Evolutionary conservation across 495 filamentous ascomycete genomes (phyloP), one percentile per base, ranked within the genome.

Genomic region (Monascus purpureus): DNA sequence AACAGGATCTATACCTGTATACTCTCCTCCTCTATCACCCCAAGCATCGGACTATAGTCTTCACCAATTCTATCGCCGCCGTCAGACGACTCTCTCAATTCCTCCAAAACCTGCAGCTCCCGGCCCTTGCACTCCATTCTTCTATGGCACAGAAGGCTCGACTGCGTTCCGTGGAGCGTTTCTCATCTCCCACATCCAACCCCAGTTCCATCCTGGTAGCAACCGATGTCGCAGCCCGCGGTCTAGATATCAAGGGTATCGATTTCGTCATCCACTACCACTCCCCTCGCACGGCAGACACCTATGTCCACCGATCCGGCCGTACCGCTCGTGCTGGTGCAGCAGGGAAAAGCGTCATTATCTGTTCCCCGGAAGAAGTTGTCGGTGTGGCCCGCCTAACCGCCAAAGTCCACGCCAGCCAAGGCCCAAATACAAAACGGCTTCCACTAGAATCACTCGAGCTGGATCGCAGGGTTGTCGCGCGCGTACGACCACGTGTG

Each of bases 101-200:
- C 36, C 70, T 97, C 6, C 81, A 90, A 47, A 80, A 75, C 33
- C 75, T 97, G 13, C 69, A 75, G 38, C 72, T 94, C 11, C 76
- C 75, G 5, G 82, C 80, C 9, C 64, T 80, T 13, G 72, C 79
- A 0, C 67, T 97, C 7, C 90, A 97, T 52, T 93, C 86, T 0
- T 77, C 80, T 40, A 96, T 97, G 90, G 67, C 76, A 5, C 92
- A 96, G 56, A 96, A 96, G 52, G 85, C 90, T n/a, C 84, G 90
- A 17, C 65, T 97, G 13, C 77, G 90, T 27, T 88, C 84, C 9
- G 65, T 97, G 6, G 90, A 97, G 47, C 79, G 82, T 14, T 96
- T 96, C 57, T 83, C 82, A 2, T 69, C 72, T 13, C 57, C 68
- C 8, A 57, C 57, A 8, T 57, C 72, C 11, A 55, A 72, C 14